These are phyloP conservation scores for Glycine latifolia DNA, from an alignment of 306 rosid genomes.

Conservation along the genomic window DNA sequence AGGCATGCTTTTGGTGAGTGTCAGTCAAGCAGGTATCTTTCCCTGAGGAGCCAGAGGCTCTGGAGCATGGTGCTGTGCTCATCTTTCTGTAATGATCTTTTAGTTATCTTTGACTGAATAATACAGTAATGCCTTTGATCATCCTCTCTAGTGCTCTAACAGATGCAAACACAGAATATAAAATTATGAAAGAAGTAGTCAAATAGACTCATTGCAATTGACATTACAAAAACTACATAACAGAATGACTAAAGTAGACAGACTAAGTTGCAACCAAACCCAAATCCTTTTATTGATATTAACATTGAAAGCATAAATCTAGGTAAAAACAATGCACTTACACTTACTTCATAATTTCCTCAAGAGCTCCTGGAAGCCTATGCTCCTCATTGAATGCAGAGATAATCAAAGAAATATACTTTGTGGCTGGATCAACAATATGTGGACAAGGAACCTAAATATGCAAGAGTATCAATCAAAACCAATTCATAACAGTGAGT, in stretches of 20 bases:
- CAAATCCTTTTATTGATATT: constrained; percentile 17
- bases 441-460: constrained; percentile 82
- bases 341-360: constrained; percentile 85
- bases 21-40: constrained; percentile 6
- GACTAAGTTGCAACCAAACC: neutral
- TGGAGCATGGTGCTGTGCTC: neutral
- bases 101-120: constrained; percentile 1
- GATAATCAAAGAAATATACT: constrained; percentile 83
- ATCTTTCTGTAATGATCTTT: neutral
- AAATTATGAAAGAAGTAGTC: neutral
- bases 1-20: neutral
- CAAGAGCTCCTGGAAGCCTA: constrained; percentile 89
- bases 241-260: constrained; percentile 15
- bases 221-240: neutral
- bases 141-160: neutral
- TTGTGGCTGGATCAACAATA: constrained; percentile 84
- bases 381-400: constrained; percentile 90
- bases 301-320: constrained; percentile 23
- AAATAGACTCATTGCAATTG: neutral
- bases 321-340: constrained; percentile 11
- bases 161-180: constrained; percentile 4
- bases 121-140: neutral
- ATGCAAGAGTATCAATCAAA: constrained; percentile 45
- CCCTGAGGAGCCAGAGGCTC: neutral
- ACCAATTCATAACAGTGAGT: constrained; percentile 9